These are phyloP conservation scores for Lachancea mirantina DNA, from an alignment of 805 yeast species.

Conservation along the genomic window DNA sequence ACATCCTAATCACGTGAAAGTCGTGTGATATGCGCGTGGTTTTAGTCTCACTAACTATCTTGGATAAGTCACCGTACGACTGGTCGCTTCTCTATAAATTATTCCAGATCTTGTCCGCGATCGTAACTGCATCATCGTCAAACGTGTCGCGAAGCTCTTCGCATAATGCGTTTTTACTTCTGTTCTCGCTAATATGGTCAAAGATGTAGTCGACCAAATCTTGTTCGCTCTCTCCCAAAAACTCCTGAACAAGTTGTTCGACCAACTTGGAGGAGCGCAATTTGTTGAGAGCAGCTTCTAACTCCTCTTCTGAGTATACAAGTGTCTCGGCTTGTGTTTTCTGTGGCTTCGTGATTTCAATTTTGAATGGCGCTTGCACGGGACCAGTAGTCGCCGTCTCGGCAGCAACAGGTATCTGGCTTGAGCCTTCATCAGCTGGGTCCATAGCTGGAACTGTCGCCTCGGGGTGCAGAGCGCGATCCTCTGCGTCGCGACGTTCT, in stretches of 20 bases:
- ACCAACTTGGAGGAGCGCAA: slow-evolving; percentile 18
- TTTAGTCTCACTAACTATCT: too few relatives aligned
- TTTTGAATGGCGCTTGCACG: slow-evolving; percentile 18
- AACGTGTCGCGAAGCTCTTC: slow-evolving; percentile 28
- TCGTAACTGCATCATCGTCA: slow-evolving; percentile 27
- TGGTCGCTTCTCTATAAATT: slow-evolving; percentile 1
- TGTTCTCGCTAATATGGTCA: slow-evolving; percentile 23
- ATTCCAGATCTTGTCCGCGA: slow-evolving; percentile 26
- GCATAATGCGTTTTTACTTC: slow-evolving; percentile 17
- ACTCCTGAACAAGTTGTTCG: slow-evolving; percentile 28
- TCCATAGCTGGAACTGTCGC: slow-evolving; percentile 3
- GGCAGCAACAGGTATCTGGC: not conserved
- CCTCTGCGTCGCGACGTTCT: slow-evolving; percentile 10
- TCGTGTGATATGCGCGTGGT: too few relatives aligned
- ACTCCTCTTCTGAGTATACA: slow-evolving; percentile 7
- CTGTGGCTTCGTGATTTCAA: slow-evolving; percentile 19
- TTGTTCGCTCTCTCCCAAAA: slow-evolving; percentile 28
- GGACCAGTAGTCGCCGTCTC: slow-evolving; percentile 3
- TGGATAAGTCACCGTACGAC: not conserved
- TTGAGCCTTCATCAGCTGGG: not conserved
- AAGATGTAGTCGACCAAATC: slow-evolving; percentile 29
- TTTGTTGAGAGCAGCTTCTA: slow-evolving; percentile 12
- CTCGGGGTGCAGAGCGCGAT: slow-evolving; percentile 5
- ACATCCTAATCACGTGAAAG: too few relatives aligned
- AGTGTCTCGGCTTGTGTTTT: slow-evolving; percentile 4